Base-by-base conservation (phyloP, 2,329 filamentous ascomycete species). In the Furcasterigmium furcatum region DNA sequence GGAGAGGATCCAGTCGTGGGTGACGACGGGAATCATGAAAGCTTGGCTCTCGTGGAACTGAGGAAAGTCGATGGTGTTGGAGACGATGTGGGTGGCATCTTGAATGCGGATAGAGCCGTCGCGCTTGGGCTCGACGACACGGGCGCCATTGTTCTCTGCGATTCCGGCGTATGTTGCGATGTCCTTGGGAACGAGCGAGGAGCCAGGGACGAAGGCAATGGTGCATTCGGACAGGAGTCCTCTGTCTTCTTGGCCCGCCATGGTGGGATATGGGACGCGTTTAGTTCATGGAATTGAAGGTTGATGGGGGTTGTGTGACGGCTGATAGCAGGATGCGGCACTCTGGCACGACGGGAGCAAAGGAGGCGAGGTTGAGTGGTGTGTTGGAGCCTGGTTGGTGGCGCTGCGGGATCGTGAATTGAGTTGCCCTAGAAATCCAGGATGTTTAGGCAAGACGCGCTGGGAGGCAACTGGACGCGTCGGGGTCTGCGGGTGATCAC, bases 11-110 rank as follows among this genome's bases (percentile, higher is more conserved):
- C 94, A 99, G 46, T 79, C 72, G 4, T 88, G 83, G 52, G 84
- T 91, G 22, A 97, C 84, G 1, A 97, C 87, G 10, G 90, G 87
- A 41, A 94, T 85, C 76, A 95, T 86, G 52, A 81, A 73, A 40
- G 89, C 86, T 52, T 86, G 77, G 2, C 89, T 84, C 50, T 81
- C 77, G 49, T 80, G 74, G 62, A 94, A 97, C 57, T 92, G 83
- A n/a, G 88, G 84, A 56, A 99, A 99, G 63, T 99, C 91, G 65
- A 90, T 87, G 1, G 87, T 92, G 47, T 84, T 82, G 46, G 91
- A 73, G 41, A 83, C 60, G 50, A 83, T 76, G 56, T 82, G 79
- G 19, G 78, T 79, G 41, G 73, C 70, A 46, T 71, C 56, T 41
- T 69, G 59, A 22, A 81, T 68, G 2, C 67, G 65, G 13, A 80